phyloP scores from a whole-genome alignment of 1,284 basidiomycete species.

The Tranzscheliella williamsii region DNA sequence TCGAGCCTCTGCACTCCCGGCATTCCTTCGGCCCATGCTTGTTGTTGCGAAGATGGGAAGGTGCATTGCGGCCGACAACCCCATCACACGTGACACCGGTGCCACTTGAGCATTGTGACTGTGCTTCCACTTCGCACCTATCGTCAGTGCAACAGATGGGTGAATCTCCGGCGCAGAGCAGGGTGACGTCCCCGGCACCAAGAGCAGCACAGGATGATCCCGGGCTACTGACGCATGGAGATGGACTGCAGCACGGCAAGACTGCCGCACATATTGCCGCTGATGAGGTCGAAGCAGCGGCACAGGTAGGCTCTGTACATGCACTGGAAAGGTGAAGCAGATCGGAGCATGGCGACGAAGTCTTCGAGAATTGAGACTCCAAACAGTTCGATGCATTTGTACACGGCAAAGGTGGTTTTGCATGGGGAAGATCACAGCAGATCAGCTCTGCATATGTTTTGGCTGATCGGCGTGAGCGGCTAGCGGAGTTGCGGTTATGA shows the following conservation, averaged over 20 bases:
- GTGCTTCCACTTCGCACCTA: slow-evolving; percentile 7
- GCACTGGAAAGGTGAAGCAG: slow-evolving; percentile 22
- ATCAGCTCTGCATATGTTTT: too few relatives aligned
- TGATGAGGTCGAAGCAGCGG: slow-evolving; percentile 11
- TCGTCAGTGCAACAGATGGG: slow-evolving; percentile 23
- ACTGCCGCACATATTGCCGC: slow-evolving; percentile 3
- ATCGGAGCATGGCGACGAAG: slow-evolving; percentile 24
- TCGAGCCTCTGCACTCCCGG: slow-evolving; percentile 20
- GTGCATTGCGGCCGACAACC: neutral
- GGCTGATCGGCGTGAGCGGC: too few relatives aligned
- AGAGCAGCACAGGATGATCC: slow-evolving; percentile 8
- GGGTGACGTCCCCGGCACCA: neutral
- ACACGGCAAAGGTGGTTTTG: slow-evolving; percentile 5
- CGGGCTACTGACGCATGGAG: slow-evolving; percentile 8
- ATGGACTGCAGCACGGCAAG: slow-evolving; percentile 17
- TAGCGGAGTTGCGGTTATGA: too few relatives aligned
- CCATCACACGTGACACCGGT: slow-evolving; percentile 1
- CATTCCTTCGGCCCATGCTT: slow-evolving; percentile 11
- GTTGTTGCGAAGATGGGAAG: neutral
- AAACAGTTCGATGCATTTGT: slow-evolving; percentile 6
- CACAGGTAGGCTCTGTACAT: slow-evolving; percentile 24
- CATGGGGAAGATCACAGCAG: too few relatives aligned
- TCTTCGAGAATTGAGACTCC: slow-evolving; percentile 6
- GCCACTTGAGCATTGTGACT: neutral
- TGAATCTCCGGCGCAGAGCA: neutral